Conservation (phyloP, 176 grass and related monocot species). For the Microstegium vimineum region DNA sequence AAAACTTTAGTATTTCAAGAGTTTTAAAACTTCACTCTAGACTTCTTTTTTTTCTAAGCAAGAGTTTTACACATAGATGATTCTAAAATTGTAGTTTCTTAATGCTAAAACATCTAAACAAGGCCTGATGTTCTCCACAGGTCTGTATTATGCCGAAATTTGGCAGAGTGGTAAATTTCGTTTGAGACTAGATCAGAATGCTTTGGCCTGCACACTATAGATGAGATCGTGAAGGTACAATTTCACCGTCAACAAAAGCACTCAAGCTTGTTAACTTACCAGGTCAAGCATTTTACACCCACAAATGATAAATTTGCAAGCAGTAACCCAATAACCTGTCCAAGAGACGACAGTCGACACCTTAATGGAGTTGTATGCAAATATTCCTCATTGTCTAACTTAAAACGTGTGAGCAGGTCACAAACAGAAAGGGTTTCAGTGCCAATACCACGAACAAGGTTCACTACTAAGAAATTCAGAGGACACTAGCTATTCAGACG, state of each 20-base stretch:
- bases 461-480: not conserved
- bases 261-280: not conserved
- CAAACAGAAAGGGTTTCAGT: not conserved
- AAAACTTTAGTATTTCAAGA: too few relatives aligned
- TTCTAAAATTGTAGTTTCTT: too few relatives aligned
- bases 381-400: not conserved
- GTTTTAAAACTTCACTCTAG: too few relatives aligned
- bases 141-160: not conserved
- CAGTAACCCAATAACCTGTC: not conserved
- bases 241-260: not conserved
- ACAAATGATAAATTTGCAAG: not conserved
- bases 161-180: not conserved
- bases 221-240: not conserved
- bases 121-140: not conserved
- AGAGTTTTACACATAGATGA: too few relatives aligned
- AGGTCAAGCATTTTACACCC: not conserved
- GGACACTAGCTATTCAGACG: slow-evolving; percentile 11
- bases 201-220: not conserved
- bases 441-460: not conserved
- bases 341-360: not conserved
- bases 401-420: not conserved
- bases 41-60: too few relatives aligned
- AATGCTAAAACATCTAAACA: too few relatives aligned
- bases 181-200: not conserved
- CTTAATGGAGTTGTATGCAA: too few relatives aligned